Evolutionary conservation across 2,329 filamentous ascomycete genomes (phyloP), one percentile per base, ranked within the genome.

Genomic region (Penicillium aurantiogriseum): DNA sequence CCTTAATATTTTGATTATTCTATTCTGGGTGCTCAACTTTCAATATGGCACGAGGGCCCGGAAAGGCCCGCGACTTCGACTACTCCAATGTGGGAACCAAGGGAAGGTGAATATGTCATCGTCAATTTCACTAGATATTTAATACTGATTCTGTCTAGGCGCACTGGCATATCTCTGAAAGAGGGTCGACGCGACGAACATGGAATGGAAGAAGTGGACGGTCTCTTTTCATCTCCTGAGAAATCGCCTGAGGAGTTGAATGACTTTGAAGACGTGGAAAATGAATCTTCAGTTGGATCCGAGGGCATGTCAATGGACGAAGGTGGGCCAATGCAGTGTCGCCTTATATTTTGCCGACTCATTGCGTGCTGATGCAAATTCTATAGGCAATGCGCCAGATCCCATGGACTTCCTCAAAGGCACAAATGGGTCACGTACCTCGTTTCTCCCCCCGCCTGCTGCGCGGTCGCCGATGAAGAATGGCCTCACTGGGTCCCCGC

Each of bases 141-240:
- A 49, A 49, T 54, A 44, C 62, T 71, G 55, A 51, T 47, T 49
- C 64, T 55, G 19, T 51, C 49, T 66, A 97, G 93, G 66, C 95
- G 96, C 83, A 99, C 94, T 0, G 94, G 94, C 44, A 84, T 96
- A 27, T 89, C 86, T 1, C 76, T 97, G 33, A 85, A 86, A 68
- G 91, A 96, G 54, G 91, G 91, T 51, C 80, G 87, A 59, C 89
- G 91, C 77, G 93, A 97, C 76, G 92, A 95, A 73, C 82, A 96
- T 81, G 94, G 93, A 74, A 87, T 99, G 80, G 91, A 97, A 72
- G 88, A 90, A 36, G 83, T 96, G 57, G 90, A 93, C 36, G 85
- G 86, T 64, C 85, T 97, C 63, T 96, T 96, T 75, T 97, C 92
- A 9, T 96, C 92, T 21, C 92, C 92, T 15, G 84, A 85, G 63